Conservation (phyloP, 495 filamentous ascomycete species). For the Podospora pseudocomata region DNA sequence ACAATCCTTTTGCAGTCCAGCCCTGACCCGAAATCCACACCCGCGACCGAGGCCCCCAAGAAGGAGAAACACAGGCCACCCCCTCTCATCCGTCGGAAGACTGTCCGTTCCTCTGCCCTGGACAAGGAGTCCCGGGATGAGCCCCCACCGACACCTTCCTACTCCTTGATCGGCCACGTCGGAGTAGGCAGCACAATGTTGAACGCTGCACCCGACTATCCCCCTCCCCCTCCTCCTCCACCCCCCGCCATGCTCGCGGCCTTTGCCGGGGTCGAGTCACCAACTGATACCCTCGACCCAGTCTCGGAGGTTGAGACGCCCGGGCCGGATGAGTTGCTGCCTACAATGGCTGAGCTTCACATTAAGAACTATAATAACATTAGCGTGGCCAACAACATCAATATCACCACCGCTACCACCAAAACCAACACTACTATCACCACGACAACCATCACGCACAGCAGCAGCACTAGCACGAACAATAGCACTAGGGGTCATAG, state of each 20-base stretch:
- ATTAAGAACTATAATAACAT: background rate
- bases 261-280: conserved; percentile 20
- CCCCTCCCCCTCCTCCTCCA: background rate
- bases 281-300: conserved; percentile 30
- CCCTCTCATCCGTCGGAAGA: conserved; percentile 12
- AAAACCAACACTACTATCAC: background rate
- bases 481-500: background rate
- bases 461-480: too few species aligned
- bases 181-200: background rate
- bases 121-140: conserved; percentile 1
- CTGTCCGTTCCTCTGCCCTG: conserved; percentile 25
- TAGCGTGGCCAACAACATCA: background rate
- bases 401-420: background rate
- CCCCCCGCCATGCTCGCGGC: background rate
- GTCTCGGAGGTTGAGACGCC: conserved; percentile 30
- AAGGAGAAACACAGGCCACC: background rate
- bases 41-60: background rate
- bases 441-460: too few species aligned
- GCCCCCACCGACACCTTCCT: conserved; percentile 12
- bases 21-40: background rate
- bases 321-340: background rate
- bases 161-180: background rate
- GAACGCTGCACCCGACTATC: background rate
- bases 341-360: background rate
- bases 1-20: background rate